Conservation (phyloP, 345 rosid genomes). For the Pugionium cornutum region DNA sequence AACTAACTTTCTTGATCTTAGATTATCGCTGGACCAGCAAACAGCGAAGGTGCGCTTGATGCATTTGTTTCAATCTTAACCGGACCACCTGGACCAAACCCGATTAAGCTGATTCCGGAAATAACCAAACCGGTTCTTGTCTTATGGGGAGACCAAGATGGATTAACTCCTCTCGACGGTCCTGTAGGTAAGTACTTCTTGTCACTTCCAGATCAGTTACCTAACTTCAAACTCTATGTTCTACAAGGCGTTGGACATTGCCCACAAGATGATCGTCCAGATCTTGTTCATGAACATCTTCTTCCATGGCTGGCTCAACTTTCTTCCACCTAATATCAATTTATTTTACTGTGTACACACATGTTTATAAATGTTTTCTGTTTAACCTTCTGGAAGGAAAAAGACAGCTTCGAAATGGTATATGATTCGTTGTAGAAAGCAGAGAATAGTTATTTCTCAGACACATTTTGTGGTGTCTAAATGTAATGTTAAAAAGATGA, state of each 20-base stretch:
- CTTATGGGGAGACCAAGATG: conserved; percentile 85
- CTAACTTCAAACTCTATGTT: conserved; percentile 62
- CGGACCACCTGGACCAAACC: conserved; percentile 96
- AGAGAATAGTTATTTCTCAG: not conserved
- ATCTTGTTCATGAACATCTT: conserved; percentile 65
- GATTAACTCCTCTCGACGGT: conserved; percentile 82
- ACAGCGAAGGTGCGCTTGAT: conserved; percentile 79
- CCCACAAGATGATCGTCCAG: conserved; percentile 86
- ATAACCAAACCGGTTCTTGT: conserved; percentile 61
- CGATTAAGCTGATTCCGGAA: conserved; percentile 59
- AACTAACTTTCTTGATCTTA: conserved; percentile 35
- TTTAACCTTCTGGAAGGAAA: not conserved
- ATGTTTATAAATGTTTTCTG: conserved; percentile 30
- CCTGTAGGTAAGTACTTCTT: conserved; percentile 84
- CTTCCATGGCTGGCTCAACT: conserved; percentile 78
- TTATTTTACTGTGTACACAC: not conserved
- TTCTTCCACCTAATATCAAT: conserved; percentile 32
- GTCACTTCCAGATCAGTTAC: conserved; percentile 52
- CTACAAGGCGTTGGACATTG: conserved; percentile 86
- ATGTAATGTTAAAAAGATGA: not conserved
- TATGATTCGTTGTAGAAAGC: not conserved
- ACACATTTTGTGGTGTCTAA: not conserved
- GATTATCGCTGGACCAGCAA: conserved; percentile 80
- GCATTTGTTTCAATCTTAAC: conserved; percentile 84
- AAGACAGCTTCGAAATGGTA: not conserved